Conservation (phyloP, 495 filamentous ascomycete genomes). For the Xylaria palmicola region DNA sequence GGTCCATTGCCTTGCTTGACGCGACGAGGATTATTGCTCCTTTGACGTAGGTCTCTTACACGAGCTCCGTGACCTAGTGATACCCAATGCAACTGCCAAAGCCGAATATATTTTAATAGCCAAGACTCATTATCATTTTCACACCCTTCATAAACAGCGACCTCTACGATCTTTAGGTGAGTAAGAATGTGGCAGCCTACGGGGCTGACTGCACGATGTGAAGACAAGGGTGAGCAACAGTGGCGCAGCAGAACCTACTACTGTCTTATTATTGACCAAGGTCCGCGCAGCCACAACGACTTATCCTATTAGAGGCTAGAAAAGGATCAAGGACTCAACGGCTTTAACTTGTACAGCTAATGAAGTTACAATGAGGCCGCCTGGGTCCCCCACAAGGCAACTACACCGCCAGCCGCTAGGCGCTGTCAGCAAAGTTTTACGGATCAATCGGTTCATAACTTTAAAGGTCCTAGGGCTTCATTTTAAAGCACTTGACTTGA, state of each 20-base stretch:
- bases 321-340: too few species aligned
- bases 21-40: too few species aligned
- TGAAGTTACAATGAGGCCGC: constrained; percentile 3
- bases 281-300: neutral
- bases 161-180: neutral
- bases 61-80: neutral
- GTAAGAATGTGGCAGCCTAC: constrained; percentile 11
- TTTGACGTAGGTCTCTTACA: neutral
- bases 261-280: neutral
- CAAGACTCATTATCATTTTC: neutral
- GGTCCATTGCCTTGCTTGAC: too few species aligned
- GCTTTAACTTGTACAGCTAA: too few species aligned
- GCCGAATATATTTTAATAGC: neutral
- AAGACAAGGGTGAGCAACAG: neutral
- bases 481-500: too few species aligned
- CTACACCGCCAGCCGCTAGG: too few species aligned
- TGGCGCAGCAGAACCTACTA: constrained; percentile 3
- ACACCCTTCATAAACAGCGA: neutral
- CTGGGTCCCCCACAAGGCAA: too few species aligned
- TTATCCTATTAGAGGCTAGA: neutral
- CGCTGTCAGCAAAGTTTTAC: too few species aligned
- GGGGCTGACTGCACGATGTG: neutral
- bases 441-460: too few species aligned
- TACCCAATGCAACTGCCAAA: neutral
- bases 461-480: too few species aligned